These are phyloP conservation scores for Hypoxylon sp. DNA, from an alignment of 2,329 filamentous ascomycete genomes.

Conservation along the genomic window DNA sequence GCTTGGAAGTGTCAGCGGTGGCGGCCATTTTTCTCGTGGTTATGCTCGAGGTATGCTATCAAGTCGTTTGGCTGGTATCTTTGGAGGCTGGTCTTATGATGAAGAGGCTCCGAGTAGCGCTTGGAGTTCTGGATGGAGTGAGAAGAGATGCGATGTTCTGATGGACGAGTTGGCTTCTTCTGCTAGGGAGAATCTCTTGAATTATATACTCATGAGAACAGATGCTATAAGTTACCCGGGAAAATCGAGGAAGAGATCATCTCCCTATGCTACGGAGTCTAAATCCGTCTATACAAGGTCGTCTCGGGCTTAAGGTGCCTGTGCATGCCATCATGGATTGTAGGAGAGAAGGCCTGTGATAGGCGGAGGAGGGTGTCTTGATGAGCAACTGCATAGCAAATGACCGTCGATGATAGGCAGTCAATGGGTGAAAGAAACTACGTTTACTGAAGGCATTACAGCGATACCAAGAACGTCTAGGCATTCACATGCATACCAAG, in stretches of 20 bases:
- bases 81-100: neutral
- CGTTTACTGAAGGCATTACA: too few species aligned
- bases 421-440: neutral
- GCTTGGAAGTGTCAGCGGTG: conserved; percentile 30
- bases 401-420: too few species aligned
- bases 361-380: neutral
- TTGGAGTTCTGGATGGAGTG: neutral
- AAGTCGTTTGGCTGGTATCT: neutral
- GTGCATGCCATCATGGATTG: conserved; percentile 8
- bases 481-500: too few species aligned
- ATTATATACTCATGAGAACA: conserved; percentile 1
- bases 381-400: neutral
- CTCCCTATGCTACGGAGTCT: neutral
- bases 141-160: neutral
- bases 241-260: too few species aligned
- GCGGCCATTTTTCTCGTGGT: conserved; percentile 18
- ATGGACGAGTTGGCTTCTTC: neutral
- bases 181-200: neutral
- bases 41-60: neutral
- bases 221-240: too few species aligned
- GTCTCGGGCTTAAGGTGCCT: conserved; percentile 6
- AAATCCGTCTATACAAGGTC: conserved; percentile 6
- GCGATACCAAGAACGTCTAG: too few species aligned
- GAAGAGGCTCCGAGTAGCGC: neutral
- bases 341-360: neutral